These are phyloP conservation scores for Coniochaeta hoffmannii DNA, from an alignment of 2,329 filamentous ascomycete species.

Conservation along the genomic window DNA sequence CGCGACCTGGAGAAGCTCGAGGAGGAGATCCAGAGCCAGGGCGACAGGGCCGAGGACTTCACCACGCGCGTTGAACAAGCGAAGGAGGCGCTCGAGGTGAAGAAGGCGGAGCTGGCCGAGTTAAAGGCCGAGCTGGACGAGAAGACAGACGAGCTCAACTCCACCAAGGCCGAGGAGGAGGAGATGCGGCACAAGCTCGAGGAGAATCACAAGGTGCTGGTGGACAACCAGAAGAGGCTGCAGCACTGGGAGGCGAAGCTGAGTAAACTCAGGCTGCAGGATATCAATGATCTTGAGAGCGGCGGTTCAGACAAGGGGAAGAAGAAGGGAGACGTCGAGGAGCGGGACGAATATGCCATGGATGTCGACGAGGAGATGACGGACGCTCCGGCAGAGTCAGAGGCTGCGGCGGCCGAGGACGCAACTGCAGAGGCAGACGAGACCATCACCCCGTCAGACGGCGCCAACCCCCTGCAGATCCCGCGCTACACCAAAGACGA, in stretches of 20 bases:
- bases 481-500: slow-evolving; percentile 72
- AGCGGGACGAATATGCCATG: background rate
- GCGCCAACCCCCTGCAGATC: slow-evolving; percentile 47
- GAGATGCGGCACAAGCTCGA: slow-evolving; percentile 98
- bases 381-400: slow-evolving; percentile 15
- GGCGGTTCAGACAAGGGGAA: slow-evolving; percentile 21
- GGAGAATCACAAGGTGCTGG: slow-evolving; percentile 83
- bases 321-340: slow-evolving; percentile 18
- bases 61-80: slow-evolving; percentile 72
- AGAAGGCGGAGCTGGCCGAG: slow-evolving; percentile 70
- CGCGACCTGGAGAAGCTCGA: slow-evolving; percentile 72
- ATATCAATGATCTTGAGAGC: slow-evolving; percentile 60
- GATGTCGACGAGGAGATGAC: slow-evolving; percentile 15
- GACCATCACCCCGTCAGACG: slow-evolving; percentile 14
- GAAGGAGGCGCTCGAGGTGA: slow-evolving; percentile 66
- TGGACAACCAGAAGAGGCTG: slow-evolving; percentile 77
- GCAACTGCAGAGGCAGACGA: slow-evolving; percentile 22
- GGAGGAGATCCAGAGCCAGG: slow-evolving; percentile 70
- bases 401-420: slow-evolving; percentile 21
- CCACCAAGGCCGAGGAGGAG: slow-evolving; percentile 82
- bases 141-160: slow-evolving; percentile 79
- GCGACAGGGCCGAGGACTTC: slow-evolving; percentile 65
- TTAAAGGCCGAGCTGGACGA: slow-evolving; percentile 83
- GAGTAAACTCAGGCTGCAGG: slow-evolving; percentile 74
- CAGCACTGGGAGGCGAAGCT: slow-evolving; percentile 88